These are phyloP conservation scores for Lachancea sp. DNA, from an alignment of 805 yeast genomes.

Conservation along the genomic window DNA sequence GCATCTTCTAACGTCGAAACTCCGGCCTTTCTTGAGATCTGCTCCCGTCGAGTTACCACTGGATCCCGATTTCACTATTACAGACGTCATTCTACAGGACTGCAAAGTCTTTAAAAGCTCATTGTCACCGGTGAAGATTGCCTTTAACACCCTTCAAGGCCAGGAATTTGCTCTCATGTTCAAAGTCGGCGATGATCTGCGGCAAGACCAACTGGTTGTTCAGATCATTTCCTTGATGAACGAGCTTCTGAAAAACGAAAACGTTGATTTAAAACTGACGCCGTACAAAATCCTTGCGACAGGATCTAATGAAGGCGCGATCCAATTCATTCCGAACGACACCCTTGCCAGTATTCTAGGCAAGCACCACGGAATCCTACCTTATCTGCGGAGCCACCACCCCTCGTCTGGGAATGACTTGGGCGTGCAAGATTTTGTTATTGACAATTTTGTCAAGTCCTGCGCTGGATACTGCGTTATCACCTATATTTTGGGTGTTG, in stretches of 20 bases:
- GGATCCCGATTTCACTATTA: constrained; percentile 69
- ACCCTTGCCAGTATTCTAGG: constrained; percentile 75
- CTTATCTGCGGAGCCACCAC: constrained; percentile 60
- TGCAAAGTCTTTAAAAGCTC: constrained; percentile 88
- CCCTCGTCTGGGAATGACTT: constrained; percentile 40
- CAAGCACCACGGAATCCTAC: constrained; percentile 68
- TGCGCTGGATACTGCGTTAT: constrained; percentile 98
- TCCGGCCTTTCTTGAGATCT: constrained; percentile 35
- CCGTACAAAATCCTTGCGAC: constrained; percentile 91
- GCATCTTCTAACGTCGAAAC: constrained; percentile 34
- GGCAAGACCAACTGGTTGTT: constrained; percentile 96
- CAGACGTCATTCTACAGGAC: constrained; percentile 73
- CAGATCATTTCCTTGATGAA: constrained; percentile 92
- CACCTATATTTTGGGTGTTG: constrained; percentile 90
- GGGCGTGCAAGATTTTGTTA: constrained; percentile 44
- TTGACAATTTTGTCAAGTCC: constrained; percentile 92
- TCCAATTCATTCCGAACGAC: constrained; percentile 90
- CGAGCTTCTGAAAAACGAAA: constrained; percentile 77
- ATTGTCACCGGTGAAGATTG: constrained; percentile 77
- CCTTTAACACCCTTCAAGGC: constrained; percentile 55
- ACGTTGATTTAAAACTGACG: constrained; percentile 76
- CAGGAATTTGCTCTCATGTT: constrained; percentile 74
- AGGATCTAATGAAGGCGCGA: constrained; percentile 83
- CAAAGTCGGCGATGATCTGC: constrained; percentile 87
- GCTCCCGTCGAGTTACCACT: constrained; percentile 68